Conservation (phyloP, 345 rosid genomes). For the Sonneratia caseolaris region DNA sequence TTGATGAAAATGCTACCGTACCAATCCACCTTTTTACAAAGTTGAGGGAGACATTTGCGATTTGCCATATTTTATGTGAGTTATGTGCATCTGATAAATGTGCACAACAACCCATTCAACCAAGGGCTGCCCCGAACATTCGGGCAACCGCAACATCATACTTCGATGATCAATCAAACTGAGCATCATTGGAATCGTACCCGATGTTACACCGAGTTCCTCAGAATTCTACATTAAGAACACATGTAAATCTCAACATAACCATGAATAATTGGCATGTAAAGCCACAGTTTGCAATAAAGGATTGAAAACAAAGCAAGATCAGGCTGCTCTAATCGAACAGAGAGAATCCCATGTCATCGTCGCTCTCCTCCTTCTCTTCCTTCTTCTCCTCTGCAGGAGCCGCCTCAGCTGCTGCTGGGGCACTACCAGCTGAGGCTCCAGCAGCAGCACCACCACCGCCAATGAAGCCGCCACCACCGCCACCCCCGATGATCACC, state of each 20-base stretch:
- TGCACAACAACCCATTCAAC: too few species aligned
- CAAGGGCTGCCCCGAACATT: too few species aligned
- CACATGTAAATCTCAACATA: background rate
- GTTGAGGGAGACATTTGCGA: too few species aligned
- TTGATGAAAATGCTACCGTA: too few species aligned
- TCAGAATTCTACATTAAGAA: background rate
- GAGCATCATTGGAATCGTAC: background rate
- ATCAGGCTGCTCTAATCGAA: background rate
- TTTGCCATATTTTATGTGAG: too few species aligned
- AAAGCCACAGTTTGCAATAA: background rate
- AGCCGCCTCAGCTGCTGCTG: conserved; percentile 6
- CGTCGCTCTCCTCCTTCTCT: conserved; percentile 10
- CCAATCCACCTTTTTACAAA: too few species aligned
- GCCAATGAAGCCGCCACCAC: background rate
- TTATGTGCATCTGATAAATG: too few species aligned
- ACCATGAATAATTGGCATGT: background rate
- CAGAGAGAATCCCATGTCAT: conserved; percentile 12
- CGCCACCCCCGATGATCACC: conserved; percentile 2
- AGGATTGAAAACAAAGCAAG: background rate
- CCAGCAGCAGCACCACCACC: background rate
- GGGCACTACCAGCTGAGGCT: conserved; percentile 2
- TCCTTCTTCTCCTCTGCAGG: conserved; percentile 11
- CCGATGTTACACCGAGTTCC: background rate
- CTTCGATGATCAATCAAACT: background rate
- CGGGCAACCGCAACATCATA: too few species aligned